Conservation (phyloP, 768 basidiomycete genomes). For the Trametes cubensis region DNA sequence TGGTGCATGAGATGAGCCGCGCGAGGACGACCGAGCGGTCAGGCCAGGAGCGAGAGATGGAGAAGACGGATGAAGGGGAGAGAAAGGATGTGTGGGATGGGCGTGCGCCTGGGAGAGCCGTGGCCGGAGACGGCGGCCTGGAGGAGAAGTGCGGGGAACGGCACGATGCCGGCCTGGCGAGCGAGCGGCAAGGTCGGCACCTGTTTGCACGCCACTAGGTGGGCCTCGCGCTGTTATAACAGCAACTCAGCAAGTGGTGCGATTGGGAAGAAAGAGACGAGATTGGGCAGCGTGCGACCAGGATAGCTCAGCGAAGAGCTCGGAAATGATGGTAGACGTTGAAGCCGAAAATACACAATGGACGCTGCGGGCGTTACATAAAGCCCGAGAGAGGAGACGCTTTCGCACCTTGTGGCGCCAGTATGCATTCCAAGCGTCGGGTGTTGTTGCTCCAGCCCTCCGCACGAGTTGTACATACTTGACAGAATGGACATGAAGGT, state of each 20-base stretch:
- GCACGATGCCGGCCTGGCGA: slow-evolving; percentile 19
- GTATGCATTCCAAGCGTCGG: too few species aligned
- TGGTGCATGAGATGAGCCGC: slow-evolving; percentile 2
- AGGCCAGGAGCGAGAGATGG: neutral
- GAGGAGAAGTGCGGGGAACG: slow-evolving; percentile 11
- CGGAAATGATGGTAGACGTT: too few species aligned
- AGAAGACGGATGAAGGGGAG: neutral
- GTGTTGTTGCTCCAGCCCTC: too few species aligned
- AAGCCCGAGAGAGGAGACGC: too few species aligned
- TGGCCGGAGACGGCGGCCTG: neutral
- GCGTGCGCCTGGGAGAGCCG: slow-evolving; percentile 7
- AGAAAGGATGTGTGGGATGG: neutral
- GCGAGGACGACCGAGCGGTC: neutral
- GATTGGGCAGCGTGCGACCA: neutral
- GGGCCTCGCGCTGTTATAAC: too few species aligned
- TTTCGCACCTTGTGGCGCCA: too few species aligned
- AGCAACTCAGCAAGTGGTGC: too few species aligned
- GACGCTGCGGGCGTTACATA: too few species aligned
- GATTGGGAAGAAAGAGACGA: neutral
- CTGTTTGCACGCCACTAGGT: neutral
- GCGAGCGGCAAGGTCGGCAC: slow-evolving; percentile 9
- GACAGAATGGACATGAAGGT: too few species aligned
- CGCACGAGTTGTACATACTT: too few species aligned
- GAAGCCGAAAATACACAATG: too few species aligned
- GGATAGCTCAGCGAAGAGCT: too few species aligned